Conservation (phyloP, 306 rosid species). For the Erythrophleum fordii region DNA sequence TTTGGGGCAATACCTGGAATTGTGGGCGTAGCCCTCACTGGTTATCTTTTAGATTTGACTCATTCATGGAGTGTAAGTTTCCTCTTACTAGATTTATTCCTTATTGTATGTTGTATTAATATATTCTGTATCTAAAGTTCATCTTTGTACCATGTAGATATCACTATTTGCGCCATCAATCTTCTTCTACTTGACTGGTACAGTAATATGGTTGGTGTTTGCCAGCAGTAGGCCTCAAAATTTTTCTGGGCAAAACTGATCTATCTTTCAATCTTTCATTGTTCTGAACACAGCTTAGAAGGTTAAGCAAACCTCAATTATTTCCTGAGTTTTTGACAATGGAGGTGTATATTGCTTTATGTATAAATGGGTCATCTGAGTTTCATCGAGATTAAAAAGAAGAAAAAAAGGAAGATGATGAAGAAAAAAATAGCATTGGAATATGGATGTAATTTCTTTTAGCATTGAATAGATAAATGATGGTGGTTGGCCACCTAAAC, state of each 20-base stretch:
- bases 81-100: not conserved
- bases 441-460: slow-evolving; percentile 7
- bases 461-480: slow-evolving; percentile 28
- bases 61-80: slow-evolving; percentile 98
- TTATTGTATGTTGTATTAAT: not conserved
- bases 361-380: slow-evolving; percentile 15
- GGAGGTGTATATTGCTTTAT: slow-evolving; percentile 34
- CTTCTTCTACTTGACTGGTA: slow-evolving; percentile 95
- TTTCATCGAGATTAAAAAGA: not conserved
- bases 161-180: slow-evolving; percentile 90
- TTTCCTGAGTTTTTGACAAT: slow-evolving; percentile 37
- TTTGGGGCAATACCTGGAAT: slow-evolving; percentile 95
- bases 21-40: slow-evolving; percentile 92
- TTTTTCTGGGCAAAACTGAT: slow-evolving; percentile 65
- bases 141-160: slow-evolving; percentile 53
- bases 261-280: slow-evolving; percentile 31
- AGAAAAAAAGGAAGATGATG: no score
- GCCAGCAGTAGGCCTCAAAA: slow-evolving; percentile 96
- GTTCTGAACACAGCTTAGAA: slow-evolving; percentile 40
- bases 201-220: slow-evolving; percentile 76
- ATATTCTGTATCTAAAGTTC: slow-evolving; percentile 16
- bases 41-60: slow-evolving; percentile 89
- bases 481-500: slow-evolving; percentile 41
- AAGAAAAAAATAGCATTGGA: no score
- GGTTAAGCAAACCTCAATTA: slow-evolving; percentile 34